Conservation (phyloP, 345 rosid species). For the Syzygium aqueum region DNA sequence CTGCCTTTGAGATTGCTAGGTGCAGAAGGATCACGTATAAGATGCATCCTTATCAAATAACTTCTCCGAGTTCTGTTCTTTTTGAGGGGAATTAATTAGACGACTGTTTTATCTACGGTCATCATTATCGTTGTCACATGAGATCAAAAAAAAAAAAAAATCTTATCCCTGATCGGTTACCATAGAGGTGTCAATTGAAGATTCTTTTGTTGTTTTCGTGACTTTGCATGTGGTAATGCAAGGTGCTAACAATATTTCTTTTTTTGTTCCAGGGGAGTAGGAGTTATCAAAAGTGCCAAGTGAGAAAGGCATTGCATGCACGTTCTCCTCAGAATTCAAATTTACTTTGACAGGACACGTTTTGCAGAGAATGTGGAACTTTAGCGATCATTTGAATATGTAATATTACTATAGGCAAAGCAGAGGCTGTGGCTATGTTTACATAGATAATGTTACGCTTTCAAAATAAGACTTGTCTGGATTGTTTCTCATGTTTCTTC, state of each 20-base stretch:
- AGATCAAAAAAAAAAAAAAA: no score
- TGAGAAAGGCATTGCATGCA: neutral
- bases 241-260: neutral
- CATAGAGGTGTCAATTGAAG: neutral
- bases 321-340: neutral
- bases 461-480: neutral
- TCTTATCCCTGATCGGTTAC: neutral
- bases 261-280: neutral
- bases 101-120: fast-evolving
- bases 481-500: no score
- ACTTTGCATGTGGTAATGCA: neutral
- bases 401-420: neutral
- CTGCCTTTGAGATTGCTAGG: neutral
- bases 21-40: neutral
- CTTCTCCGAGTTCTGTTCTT: neutral
- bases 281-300: neutral
- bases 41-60: neutral
- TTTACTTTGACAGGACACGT: neutral
- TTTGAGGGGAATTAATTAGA: neutral
- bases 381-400: neutral
- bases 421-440: neutral
- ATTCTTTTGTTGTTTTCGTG: neutral
- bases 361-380: neutral
- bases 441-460: neutral
- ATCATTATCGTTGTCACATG: fast-evolving